phyloP scores from a whole-genome alignment of 768 basidiomycete species.

The Amanita muscaria region DNA sequence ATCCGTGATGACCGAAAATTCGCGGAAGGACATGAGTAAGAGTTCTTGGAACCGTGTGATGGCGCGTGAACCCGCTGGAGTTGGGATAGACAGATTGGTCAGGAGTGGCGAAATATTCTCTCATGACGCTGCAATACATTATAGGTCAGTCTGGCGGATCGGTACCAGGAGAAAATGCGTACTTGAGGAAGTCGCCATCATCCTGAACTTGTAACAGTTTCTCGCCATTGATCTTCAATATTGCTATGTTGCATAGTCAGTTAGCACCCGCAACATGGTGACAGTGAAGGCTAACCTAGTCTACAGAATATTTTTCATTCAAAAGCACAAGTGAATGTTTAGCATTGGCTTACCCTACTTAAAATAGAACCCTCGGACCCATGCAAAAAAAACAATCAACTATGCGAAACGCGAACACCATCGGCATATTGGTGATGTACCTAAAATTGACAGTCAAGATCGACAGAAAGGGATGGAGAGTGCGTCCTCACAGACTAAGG shows the following conservation, averaged over 20 bases:
- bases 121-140: conserved; percentile 62
- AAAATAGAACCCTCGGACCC: conserved; percentile 98
- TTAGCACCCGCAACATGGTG: conserved; percentile 4
- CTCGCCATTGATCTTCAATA: conserved; percentile 96
- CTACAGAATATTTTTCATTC: conserved; percentile 25
- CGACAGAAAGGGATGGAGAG: background rate
- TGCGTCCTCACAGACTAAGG: conserved; percentile 72
- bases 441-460: conserved; percentile 23
- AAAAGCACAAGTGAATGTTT: background rate
- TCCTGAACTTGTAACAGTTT: conserved; percentile 88
- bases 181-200: conserved; percentile 96
- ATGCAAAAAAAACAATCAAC: conserved; percentile 98
- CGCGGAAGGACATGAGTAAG: conserved; percentile 93
- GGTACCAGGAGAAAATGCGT: conserved; percentile 15
- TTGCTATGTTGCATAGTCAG: conserved; percentile 43
- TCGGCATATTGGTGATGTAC: conserved; percentile 90
- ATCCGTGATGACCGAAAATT: conserved; percentile 94
- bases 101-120: conserved; percentile 88
- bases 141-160: background rate
- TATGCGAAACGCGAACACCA: conserved; percentile 96
- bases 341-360: conserved; percentile 72
- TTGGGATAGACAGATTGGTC: conserved; percentile 91
- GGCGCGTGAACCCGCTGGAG: conserved; percentile 80
- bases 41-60: conserved; percentile 98
- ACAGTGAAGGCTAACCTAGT: conserved; percentile 38